Conservation (phyloP, 2,329 filamentous ascomycete species). For the Paracorniculantispora psalliotae region DNA sequence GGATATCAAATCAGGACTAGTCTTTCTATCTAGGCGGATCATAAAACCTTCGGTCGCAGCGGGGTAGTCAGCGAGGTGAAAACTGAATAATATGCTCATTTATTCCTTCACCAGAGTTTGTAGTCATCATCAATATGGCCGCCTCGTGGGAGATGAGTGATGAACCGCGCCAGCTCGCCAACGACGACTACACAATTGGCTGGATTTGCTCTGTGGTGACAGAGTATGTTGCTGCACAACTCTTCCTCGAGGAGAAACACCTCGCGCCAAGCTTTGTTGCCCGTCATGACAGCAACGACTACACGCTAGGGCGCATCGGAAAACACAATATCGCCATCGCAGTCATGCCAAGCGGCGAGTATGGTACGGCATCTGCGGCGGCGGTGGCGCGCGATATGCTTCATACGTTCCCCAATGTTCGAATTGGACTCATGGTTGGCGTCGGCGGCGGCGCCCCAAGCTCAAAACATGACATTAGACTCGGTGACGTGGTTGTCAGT, state of each 20-base stretch:
- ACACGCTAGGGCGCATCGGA: conserved; percentile 22
- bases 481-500: conserved; percentile 16
- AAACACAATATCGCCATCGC: conserved; percentile 26
- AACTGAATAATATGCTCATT: too few relatives aligned
- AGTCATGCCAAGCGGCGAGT: conserved; percentile 24
- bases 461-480: conserved; percentile 12
- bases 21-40: too few relatives aligned
- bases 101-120: too few relatives aligned
- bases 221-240: conserved; percentile 18
- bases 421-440: conserved; percentile 15
- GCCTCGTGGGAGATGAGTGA: too few relatives aligned
- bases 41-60: too few relatives aligned
- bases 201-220: conserved; percentile 22
- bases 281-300: conserved; percentile 17
- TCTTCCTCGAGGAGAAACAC: conserved; percentile 19
- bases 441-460: conserved; percentile 14
- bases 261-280: not conserved
- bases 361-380: conserved; percentile 6
- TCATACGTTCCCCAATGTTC: not conserved
- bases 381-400: not conserved
- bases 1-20: too few relatives aligned
- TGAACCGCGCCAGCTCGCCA: not conserved
- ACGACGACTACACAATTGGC: conserved; percentile 21
- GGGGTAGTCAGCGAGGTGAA: too few relatives aligned
- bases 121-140: too few relatives aligned